These are phyloP conservation scores for Alternaria sp. DNA, from an alignment of 2,329 filamentous ascomycete genomes.

Conservation along the genomic window DNA sequence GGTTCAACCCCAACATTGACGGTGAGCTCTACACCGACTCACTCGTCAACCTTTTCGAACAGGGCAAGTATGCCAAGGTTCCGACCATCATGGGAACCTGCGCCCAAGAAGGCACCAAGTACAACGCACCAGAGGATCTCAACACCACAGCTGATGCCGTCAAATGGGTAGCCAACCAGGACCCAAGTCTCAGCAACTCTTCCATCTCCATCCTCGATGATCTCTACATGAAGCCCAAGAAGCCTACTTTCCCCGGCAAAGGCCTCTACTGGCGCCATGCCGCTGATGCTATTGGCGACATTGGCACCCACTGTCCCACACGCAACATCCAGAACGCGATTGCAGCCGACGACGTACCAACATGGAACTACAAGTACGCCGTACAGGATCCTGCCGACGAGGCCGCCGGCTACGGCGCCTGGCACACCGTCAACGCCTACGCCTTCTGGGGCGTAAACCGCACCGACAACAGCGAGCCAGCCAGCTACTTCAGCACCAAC, in stretches of 20 bases:
- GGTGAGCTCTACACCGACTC: constrained; percentile 58
- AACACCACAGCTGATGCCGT: constrained; percentile 58
- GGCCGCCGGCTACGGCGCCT: constrained; percentile 65
- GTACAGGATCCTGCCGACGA: constrained; percentile 66
- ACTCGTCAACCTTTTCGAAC: constrained; percentile 56
- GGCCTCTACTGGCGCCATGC: constrained; percentile 66
- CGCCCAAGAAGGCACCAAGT: constrained; percentile 69
- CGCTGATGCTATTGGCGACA: constrained; percentile 67
- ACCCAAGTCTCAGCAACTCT: constrained; percentile 59
- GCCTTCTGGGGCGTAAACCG: constrained; percentile 72
- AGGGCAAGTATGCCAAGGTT: constrained; percentile 59
- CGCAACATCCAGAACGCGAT: constrained; percentile 60
- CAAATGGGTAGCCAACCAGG: constrained; percentile 65
- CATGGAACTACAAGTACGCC: constrained; percentile 74
- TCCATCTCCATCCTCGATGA: constrained; percentile 61
- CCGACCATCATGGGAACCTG: constrained; percentile 63
- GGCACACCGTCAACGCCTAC: constrained; percentile 70
- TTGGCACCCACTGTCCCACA: constrained; percentile 70
- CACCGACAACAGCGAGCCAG: constrained; percentile 56
- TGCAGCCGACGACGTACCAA: constrained; percentile 48
- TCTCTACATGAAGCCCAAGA: constrained; percentile 60
- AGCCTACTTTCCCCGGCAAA: constrained; percentile 52
- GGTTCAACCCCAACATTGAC: constrained; percentile 61
- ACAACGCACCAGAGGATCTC: constrained; percentile 61
- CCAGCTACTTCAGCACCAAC: constrained; percentile 65